Evolutionary conservation across 2,329 filamentous ascomycete genomes (phyloP).

Genomic region (Colletotrichum sp.): DNA sequence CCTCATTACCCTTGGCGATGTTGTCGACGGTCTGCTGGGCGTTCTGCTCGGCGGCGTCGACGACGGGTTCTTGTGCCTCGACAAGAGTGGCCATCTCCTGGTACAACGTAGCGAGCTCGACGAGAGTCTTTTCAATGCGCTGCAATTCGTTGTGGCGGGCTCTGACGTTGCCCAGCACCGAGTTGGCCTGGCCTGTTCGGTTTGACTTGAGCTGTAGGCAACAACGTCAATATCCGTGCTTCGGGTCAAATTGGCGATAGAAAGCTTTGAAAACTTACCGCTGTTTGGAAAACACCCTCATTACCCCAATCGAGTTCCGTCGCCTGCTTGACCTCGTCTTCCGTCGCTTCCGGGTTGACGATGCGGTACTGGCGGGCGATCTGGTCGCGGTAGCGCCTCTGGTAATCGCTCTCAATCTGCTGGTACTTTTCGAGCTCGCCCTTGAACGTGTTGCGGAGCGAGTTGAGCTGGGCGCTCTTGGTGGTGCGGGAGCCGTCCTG

Average conservation of each 20-base stretch:
- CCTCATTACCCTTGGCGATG: slow-evolving; percentile 70
- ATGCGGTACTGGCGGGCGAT: slow-evolving; percentile 83
- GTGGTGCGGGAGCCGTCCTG: slow-evolving; percentile 63
- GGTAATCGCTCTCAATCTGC: slow-evolving; percentile 74
- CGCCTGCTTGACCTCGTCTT: slow-evolving; percentile 73
- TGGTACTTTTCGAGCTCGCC: slow-evolving; percentile 74
- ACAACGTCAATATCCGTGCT: background rate
- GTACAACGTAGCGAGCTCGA: slow-evolving; percentile 74
- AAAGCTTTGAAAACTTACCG: slow-evolving; percentile 58
- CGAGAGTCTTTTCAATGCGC: slow-evolving; percentile 77
- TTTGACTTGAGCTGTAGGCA: slow-evolving; percentile 71
- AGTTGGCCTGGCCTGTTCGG: slow-evolving; percentile 74
- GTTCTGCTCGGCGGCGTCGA: slow-evolving; percentile 67
- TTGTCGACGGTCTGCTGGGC: slow-evolving; percentile 70
- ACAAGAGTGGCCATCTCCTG: slow-evolving; percentile 77
- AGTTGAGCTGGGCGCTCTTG: slow-evolving; percentile 73
- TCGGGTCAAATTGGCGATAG: background rate
- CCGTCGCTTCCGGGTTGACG: slow-evolving; percentile 80
- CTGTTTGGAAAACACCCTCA: slow-evolving; percentile 82
- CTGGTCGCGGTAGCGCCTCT: slow-evolving; percentile 75
- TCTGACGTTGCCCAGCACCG: slow-evolving; percentile 78
- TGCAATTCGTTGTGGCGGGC: slow-evolving; percentile 85
- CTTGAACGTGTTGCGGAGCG: slow-evolving; percentile 75
- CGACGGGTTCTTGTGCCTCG: slow-evolving; percentile 71
- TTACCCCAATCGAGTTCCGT: slow-evolving; percentile 75